phyloP scores from a whole-genome alignment of 768 basidiomycete genomes.

The Collybia sp. region DNA sequence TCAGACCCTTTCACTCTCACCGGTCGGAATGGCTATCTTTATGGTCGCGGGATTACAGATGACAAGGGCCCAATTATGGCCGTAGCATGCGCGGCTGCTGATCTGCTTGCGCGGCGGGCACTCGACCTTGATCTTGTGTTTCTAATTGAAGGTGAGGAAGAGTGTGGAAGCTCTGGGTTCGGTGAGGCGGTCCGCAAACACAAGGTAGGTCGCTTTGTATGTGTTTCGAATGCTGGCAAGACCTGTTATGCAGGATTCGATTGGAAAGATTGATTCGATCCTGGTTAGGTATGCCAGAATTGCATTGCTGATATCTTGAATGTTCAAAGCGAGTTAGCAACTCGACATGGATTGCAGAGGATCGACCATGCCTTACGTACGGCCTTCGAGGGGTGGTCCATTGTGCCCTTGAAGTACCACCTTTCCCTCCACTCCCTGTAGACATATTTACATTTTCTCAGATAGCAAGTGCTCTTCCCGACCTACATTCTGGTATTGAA shows the following conservation, averaged over 20 bases:
- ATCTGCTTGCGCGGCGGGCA: slow-evolving; percentile 64
- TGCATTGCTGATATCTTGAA: neutral
- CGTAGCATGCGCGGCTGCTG: slow-evolving; percentile 83
- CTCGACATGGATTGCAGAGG: slow-evolving; percentile 95
- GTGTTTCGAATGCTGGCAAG: neutral
- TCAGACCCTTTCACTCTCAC: slow-evolving; percentile 80
- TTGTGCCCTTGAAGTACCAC: slow-evolving; percentile 65
- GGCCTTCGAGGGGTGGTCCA: slow-evolving; percentile 94
- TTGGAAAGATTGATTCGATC: slow-evolving; percentile 87
- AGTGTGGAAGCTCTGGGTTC: slow-evolving; percentile 89
- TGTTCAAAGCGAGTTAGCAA: slow-evolving; percentile 47
- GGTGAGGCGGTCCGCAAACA: slow-evolving; percentile 66
- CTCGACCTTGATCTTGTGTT: slow-evolving; percentile 87
- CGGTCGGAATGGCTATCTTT: slow-evolving; percentile 85
- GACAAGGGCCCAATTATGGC: slow-evolving; percentile 96
- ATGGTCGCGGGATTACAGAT: slow-evolving; percentile 89
- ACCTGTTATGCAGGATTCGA: slow-evolving; percentile 47
- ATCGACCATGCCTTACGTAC: slow-evolving; percentile 90
- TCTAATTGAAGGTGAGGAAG: slow-evolving; percentile 95
- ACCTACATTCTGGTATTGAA: slow-evolving; percentile 91
- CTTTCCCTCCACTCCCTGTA: neutral
- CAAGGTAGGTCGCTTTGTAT: slow-evolving; percentile 45
- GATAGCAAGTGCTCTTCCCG: slow-evolving; percentile 70
- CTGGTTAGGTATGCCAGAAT: slow-evolving; percentile 60
- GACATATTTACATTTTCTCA: slow-evolving; percentile 18